Conservation (phyloP, 2,329 filamentous ascomycete species). For the Elsinoe fawcettii region DNA sequence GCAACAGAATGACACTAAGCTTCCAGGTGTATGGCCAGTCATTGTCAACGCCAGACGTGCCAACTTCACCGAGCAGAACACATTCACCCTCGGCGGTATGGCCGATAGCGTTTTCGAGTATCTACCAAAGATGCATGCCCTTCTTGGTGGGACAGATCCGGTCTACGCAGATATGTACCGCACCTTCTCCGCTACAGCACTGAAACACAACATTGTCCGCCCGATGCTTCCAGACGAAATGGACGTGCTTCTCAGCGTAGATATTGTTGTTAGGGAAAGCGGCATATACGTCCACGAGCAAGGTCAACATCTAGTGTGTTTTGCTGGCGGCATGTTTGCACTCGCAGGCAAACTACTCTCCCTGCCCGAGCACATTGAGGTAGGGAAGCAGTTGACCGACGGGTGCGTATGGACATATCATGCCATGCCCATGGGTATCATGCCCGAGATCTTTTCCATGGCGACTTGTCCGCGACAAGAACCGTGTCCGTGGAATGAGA, state of each 20-base stretch:
- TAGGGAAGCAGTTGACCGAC: slow-evolving; percentile 51
- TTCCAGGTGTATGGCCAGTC: slow-evolving; percentile 44
- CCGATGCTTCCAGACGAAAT: slow-evolving; percentile 41
- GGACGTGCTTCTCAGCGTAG: slow-evolving; percentile 42
- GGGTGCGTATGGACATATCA: slow-evolving; percentile 58
- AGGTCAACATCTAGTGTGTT: slow-evolving; percentile 52
- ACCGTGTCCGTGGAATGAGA: slow-evolving; percentile 48
- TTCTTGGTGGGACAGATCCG: slow-evolving; percentile 39
- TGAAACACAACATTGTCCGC: slow-evolving; percentile 41
- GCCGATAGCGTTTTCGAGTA: slow-evolving; percentile 34
- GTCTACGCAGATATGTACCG: slow-evolving; percentile 52
- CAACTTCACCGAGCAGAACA: slow-evolving; percentile 36
- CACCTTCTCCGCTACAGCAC: slow-evolving; percentile 35
- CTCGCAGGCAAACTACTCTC: slow-evolving; percentile 52
- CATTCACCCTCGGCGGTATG: slow-evolving; percentile 33
- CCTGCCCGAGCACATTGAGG: slow-evolving; percentile 46
- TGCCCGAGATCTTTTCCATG: slow-evolving; percentile 53
- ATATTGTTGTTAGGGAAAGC: slow-evolving; percentile 30
- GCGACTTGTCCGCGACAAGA: slow-evolving; percentile 39
- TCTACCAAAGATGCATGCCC: slow-evolving; percentile 41
- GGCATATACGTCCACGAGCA: slow-evolving; percentile 38
- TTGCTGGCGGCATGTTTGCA: slow-evolving; percentile 55
- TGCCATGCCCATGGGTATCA: slow-evolving; percentile 49
- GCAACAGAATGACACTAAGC: slow-evolving; percentile 36
- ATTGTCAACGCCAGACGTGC: slow-evolving; percentile 34